phyloP scores from a whole-genome alignment of 2,329 filamentous ascomycete species.

The Xylariaceae sp. region DNA sequence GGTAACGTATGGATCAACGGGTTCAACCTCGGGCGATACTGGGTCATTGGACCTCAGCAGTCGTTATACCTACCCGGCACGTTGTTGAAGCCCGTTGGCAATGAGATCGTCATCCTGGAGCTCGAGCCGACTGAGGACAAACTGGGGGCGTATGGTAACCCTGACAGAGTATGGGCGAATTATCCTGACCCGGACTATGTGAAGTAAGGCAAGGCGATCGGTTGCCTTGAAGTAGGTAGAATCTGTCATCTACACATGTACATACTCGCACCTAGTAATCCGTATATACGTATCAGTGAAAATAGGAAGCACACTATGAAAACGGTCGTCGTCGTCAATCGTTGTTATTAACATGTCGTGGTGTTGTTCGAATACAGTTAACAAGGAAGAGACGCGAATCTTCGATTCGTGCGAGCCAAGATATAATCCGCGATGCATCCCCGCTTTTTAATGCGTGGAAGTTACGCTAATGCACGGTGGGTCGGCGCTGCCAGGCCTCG shows the following conservation, averaged over 20 bases:
- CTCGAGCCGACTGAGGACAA: conserved; percentile 35
- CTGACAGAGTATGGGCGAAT: conserved; percentile 29
- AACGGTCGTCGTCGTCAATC: too few species aligned
- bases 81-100: conserved; percentile 32
- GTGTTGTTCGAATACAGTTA: too few species aligned
- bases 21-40: conserved; percentile 42
- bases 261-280: neutral
- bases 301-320: neutral
- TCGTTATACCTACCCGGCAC: conserved; percentile 42
- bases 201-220: neutral
- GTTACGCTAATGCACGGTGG: neutral
- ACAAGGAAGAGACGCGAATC: too few species aligned
- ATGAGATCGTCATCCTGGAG: conserved; percentile 40
- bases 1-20: conserved; percentile 44
- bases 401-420: too few species aligned
- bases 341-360: too few species aligned
- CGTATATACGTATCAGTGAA: neutral
- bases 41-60: conserved; percentile 44
- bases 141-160: conserved; percentile 23
- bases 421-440: neutral
- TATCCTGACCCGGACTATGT: conserved; percentile 29
- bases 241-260: too few species aligned
- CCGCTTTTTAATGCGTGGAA: neutral
- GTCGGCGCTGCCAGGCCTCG: neutral
- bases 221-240: neutral